Base-by-base conservation (phyloP, 2,329 filamentous ascomycete genomes). In the Metarhizium rileyi region DNA sequence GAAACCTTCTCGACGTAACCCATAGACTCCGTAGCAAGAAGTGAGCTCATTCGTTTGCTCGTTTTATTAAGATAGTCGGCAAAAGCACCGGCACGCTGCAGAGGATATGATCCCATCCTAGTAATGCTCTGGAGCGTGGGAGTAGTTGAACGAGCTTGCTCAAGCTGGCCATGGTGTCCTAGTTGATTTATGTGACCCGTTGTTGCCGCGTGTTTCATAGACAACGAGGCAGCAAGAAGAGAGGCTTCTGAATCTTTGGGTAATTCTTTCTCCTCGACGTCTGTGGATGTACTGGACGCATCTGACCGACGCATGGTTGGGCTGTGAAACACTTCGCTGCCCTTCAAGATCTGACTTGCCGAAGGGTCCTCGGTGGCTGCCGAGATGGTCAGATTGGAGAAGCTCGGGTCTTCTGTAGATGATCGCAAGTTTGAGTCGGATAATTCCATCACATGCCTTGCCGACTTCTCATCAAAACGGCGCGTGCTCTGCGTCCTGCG, bases 1-100 rank as follows among this genome's bases (percentile, higher is more conserved):
- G 91, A 95, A 0, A 97, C 90, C 66, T 96, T 97, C 62, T 94
- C 90, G 28, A 95, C 85, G 62, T 97, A 97, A 2, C 89, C 90
- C 83, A 95, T 95, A 0, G 91, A 94, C 64, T 96, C 90, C 0
- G 85, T 88, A 6, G 91, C 87, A 43, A 97, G 70, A 8, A 95
- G 70, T 26, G 75, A 87, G 52, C 87, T 88, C 82, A 97, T 87
- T 30, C 82, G 81, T 57, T 87, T 86, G 22, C 89, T 85, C 22
- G 86, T 82, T 50, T 77, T 84, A 61, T 86, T 87, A 47, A 96
- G 72, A 62, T 90, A 95, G 44, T 84, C 87, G 8, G 90, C 77
- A 62, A 95, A 78, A 2, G 84, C 84, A 9, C 87, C 86, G 1
- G 90, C 91, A 52, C 87, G 82, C 65, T 94, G 88, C 4, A 95